phyloP scores from a whole-genome alignment of 73 alveolate genomes.

The Paramecium sexaurelia region DNA sequence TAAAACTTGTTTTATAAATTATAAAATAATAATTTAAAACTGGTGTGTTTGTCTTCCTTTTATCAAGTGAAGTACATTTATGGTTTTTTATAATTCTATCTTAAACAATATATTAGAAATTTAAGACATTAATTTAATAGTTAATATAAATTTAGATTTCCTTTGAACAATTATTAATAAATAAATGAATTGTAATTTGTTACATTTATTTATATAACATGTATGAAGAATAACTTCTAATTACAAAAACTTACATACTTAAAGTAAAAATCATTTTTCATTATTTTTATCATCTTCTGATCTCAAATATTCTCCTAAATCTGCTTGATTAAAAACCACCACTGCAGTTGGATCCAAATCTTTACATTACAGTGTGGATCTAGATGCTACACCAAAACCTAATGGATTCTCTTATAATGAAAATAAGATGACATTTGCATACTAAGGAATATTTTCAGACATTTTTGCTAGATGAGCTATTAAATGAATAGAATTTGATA shows the following conservation, averaged over 20 bases:
- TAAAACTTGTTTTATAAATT: too few species aligned
- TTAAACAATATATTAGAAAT: too few species aligned
- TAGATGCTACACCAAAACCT: constrained; percentile 97
- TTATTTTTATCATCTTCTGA: constrained; percentile 42
- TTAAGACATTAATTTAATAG: too few species aligned
- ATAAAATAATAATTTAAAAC: too few species aligned
- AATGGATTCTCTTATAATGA: constrained; percentile 95
- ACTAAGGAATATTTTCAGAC: constrained; percentile 94
- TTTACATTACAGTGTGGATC: constrained; percentile 89
- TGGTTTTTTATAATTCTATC: too few species aligned
- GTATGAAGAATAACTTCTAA: neutral
- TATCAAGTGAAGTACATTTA: too few species aligned
- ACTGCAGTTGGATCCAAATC: constrained; percentile 95
- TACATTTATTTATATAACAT: too few species aligned
- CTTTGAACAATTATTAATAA: too few species aligned
- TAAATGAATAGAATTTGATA: constrained; percentile 67
- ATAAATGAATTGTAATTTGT: too few species aligned
- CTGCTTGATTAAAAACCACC: constrained; percentile 95
- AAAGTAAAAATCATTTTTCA: neutral
- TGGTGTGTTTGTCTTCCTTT: too few species aligned
- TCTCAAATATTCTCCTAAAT: constrained; percentile 94
- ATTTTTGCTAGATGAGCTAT: constrained; percentile 89
- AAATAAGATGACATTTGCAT: constrained; percentile 92
- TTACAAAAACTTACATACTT: neutral
- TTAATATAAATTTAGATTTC: too few species aligned